A percentile compares a stretch with the other conserved stretches of the same genome.
Evolutionary conservation across 2,329 filamentous ascomycete species (phyloP).

Genomic region (Aspergillus tanneri): DNA sequence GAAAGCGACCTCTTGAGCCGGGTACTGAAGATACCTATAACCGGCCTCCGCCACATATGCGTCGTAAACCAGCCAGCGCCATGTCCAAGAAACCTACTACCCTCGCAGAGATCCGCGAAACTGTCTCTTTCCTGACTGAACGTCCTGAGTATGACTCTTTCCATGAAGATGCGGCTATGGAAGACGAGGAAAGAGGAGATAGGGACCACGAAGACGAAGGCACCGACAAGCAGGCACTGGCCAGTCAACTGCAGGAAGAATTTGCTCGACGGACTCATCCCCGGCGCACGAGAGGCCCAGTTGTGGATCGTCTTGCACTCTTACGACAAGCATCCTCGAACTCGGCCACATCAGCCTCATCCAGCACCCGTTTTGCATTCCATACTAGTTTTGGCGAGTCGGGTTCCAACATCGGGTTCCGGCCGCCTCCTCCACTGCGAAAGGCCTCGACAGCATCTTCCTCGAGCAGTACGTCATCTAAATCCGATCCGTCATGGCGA

Average conservation of each 20-base stretch:
- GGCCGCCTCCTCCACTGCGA: conserved; percentile 31
- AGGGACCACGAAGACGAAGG: conserved; percentile 40
- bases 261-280: conserved; percentile 35
- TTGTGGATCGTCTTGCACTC: conserved; percentile 48
- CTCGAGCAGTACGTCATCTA: conserved; percentile 26
- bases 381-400: conserved; percentile 21
- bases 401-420: conserved; percentile 33
- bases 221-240: conserved; percentile 14
- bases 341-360: conserved; percentile 33
- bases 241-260: conserved; percentile 21
- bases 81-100: conserved; percentile 67
- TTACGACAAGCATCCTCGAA: conserved; percentile 48
- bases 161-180: conserved; percentile 52
- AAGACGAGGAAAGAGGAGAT: conserved; percentile 54
- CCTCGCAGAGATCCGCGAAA: conserved; percentile 77
- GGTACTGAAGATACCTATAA: conserved; percentile 46
- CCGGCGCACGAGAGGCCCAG: conserved; percentile 40
- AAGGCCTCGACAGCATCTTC: conserved; percentile 33
- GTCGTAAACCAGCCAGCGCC: conserved; percentile 58
- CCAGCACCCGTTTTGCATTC: conserved; percentile 36
- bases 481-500: conserved; percentile 24
- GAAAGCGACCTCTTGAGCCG: conserved; percentile 43
- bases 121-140: conserved; percentile 79
- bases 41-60: conserved; percentile 59
- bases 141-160: conserved; percentile 57